A percentile compares a stretch with the other conserved stretches of the same genome.
phyloP scores from a whole-genome alignment of 2,329 filamentous ascomycete species.

The Alternaria sp. region DNA sequence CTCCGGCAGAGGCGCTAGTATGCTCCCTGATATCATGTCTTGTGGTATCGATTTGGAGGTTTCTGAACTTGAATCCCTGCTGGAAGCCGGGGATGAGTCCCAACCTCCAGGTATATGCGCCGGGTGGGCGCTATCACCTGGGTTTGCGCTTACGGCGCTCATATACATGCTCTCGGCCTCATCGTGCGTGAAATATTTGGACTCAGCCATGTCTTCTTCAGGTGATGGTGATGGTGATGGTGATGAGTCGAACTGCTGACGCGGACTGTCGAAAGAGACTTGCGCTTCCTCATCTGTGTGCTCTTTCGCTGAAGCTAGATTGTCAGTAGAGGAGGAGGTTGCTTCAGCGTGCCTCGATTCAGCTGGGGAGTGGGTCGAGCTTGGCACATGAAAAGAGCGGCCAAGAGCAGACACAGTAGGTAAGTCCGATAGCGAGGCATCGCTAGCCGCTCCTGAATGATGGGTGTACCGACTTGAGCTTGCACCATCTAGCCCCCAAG shows the following conservation, averaged over 20 bases:
- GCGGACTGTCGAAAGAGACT: slow-evolving; percentile 6
- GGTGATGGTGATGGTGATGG: not conserved
- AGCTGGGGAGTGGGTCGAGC: slow-evolving; percentile 13
- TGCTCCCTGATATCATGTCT: slow-evolving; percentile 43
- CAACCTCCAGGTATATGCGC: slow-evolving; percentile 54
- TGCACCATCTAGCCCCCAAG: slow-evolving; percentile 19
- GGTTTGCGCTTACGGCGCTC: slow-evolving; percentile 66
- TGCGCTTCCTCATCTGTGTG: slow-evolving; percentile 14
- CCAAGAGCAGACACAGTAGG: slow-evolving; percentile 39
- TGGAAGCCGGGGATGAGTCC: slow-evolving; percentile 49
- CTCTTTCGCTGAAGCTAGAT: slow-evolving; percentile 25
- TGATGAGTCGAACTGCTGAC: slow-evolving; percentile 13
- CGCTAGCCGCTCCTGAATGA: slow-evolving; percentile 23
- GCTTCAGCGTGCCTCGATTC: slow-evolving; percentile 18
- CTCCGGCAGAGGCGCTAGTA: slow-evolving; percentile 38
- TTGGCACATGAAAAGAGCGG: slow-evolving; percentile 23
- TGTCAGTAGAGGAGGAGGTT: slow-evolving; percentile 18
- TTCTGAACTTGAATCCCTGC: slow-evolving; percentile 39
- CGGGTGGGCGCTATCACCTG: slow-evolving; percentile 26
- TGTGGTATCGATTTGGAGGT: slow-evolving; percentile 37
- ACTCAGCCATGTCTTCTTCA: slow-evolving; percentile 53
- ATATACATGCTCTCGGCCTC: slow-evolving; percentile 89
- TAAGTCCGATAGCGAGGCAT: slow-evolving; percentile 26
- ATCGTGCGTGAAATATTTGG: slow-evolving; percentile 77
- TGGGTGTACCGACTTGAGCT: slow-evolving; percentile 22